Base-by-base conservation (phyloP, 1,139 yeast species). In the Saccharomyces uvarum region DNA sequence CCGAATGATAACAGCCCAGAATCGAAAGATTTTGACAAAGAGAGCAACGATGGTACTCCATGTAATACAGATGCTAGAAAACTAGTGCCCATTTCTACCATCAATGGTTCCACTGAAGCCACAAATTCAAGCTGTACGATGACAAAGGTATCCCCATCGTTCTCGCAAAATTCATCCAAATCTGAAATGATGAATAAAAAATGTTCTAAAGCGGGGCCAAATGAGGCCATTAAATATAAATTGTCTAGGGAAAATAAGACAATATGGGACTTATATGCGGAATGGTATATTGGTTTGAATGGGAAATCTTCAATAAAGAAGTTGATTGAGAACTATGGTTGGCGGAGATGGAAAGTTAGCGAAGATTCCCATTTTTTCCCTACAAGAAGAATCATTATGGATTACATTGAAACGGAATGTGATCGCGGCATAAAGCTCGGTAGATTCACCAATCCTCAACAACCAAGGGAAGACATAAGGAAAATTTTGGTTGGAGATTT, bases 351-450 rank as follows among this genome's bases (percentile, higher is more conserved):
- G 73, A 70, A 70, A 55, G 73, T 70, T 1, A 63, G 66, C 49
- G 72, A 68, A 7, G 73, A 70, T 57, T 70, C 73, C 1, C 73
- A 70, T 56, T 70, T 70, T 50, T 70, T 70, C 49, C 73, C 73
- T 4, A 70, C 72, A 8, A 63, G 73, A 53, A 61, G 72, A 53
- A 66, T 69, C 48, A 60, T 65, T 54, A 61, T 65, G 65, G 64
- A 69, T 60, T 64, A 67, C 63, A 61, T 71, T 56, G 67, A 72
- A 61, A 60, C 65, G 53, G 70, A 66, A 59, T 56, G 63, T 56
- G 62, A 63, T 54, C 53, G 70, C 24, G 71, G 72, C 13, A 60
- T 68, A 11, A 60, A 63, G 27, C 51, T 67, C 41, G 71, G 70
- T 8, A 60, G 71, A 49, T 70, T 69, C 51, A 56, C 58, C 9